Evolutionary conservation across 163 green algal genomes (phyloP).

Genomic region (Scenedesmus sp.): DNA sequence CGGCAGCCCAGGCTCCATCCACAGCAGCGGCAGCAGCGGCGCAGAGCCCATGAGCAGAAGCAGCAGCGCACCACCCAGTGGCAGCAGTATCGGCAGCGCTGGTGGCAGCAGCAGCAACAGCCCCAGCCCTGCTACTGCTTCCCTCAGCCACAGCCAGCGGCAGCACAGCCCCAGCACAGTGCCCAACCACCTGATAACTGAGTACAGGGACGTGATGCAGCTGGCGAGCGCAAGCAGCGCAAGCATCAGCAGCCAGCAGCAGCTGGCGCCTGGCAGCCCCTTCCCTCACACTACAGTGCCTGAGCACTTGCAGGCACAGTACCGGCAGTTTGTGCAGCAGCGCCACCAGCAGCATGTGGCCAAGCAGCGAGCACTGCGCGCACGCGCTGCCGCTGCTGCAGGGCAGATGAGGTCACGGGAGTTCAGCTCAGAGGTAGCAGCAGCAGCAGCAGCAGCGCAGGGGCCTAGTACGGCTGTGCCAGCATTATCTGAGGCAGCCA

Average conservation of each 20-base stretch:
- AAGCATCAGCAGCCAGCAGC: background rate
- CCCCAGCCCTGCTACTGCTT: background rate
- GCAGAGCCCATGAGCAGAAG: background rate
- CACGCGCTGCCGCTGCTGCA: background rate
- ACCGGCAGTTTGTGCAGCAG: constrained; percentile 17
- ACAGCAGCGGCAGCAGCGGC: background rate
- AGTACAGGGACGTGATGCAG: background rate
- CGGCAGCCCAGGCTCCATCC: background rate
- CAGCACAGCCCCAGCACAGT: background rate
- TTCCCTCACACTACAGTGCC: background rate
- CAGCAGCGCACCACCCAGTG: background rate
- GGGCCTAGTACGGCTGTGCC: background rate
- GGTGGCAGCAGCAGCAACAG: constrained; percentile 13
- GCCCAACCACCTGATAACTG: background rate
- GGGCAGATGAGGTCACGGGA: background rate
- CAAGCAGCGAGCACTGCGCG: background rate
- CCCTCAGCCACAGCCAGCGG: background rate
- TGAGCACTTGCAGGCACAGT: constrained; percentile 16
- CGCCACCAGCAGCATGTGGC: constrained; percentile 6
- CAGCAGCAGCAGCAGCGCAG: background rate
- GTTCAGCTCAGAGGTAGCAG: background rate
- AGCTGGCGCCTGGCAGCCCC: background rate
- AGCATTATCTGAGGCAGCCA: background rate
- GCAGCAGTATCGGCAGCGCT: background rate
- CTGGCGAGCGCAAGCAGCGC: background rate